A percentile compares a stretch with the other conserved stretches of the same genome.
Conservation (phyloP, 2,329 filamentous ascomycete species). For the Trichoderma sp. region DNA sequence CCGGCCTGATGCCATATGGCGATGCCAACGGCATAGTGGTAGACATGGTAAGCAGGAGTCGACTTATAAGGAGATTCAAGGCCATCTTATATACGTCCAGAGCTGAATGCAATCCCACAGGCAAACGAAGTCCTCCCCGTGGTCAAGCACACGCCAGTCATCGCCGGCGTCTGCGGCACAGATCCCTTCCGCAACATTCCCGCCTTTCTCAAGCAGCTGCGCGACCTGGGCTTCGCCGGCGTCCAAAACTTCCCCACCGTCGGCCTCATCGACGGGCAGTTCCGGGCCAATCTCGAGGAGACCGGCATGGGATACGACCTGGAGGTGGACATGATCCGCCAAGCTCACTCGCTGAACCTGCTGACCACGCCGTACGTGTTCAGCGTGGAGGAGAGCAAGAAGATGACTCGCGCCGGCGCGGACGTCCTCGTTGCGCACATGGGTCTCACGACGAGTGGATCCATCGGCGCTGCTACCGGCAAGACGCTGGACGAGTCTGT, state of each 20-base stretch:
- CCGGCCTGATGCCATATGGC: conserved; percentile 71
- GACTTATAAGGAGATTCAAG: background rate
- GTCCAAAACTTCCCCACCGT: conserved; percentile 77
- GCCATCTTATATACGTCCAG: background rate
- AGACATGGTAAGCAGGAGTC: conserved; percentile 58
- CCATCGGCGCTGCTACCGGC: conserved; percentile 65
- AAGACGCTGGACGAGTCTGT: conserved; percentile 69
- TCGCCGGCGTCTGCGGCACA: conserved; percentile 72
- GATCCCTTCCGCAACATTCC: conserved; percentile 69
- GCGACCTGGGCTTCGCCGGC: conserved; percentile 66
- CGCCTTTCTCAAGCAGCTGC: conserved; percentile 62
- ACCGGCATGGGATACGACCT: conserved; percentile 70
- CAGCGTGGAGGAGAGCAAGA: conserved; percentile 60
- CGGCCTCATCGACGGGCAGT: conserved; percentile 69
- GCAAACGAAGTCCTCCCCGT: conserved; percentile 68
- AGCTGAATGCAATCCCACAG: conserved; percentile 38
- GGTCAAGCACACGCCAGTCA: conserved; percentile 64
- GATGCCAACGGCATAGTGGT: conserved; percentile 72
- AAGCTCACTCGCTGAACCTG: conserved; percentile 62
- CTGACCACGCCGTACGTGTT: conserved; percentile 74
- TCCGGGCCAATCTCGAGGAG: conserved; percentile 70
- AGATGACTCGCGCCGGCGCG: conserved; percentile 67
- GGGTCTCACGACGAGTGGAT: conserved; percentile 67
- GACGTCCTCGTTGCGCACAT: conserved; percentile 71
- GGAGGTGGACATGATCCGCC: conserved; percentile 68